These are phyloP conservation scores for Lactarius akahatsu DNA, from an alignment of 768 basidiomycete genomes.

Conservation along the genomic window DNA sequence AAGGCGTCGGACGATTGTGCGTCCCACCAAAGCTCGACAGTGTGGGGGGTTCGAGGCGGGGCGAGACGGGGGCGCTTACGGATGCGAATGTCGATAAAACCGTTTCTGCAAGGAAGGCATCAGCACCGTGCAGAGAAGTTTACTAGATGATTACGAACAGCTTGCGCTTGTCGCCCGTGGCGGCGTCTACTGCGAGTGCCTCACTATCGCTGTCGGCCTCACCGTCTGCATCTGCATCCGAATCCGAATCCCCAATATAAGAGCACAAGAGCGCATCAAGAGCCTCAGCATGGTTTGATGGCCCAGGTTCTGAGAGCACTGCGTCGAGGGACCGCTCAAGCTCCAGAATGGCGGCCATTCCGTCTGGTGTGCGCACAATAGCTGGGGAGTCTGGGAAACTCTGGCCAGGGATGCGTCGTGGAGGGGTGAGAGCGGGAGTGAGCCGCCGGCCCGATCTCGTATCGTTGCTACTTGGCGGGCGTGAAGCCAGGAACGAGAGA, in stretches of 20 bases:
- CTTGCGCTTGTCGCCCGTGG: constrained; percentile 65
- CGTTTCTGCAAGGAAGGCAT: constrained; percentile 32
- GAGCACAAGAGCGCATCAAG: constrained; percentile 11
- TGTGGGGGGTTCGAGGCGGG: constrained; percentile 20
- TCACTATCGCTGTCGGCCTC: constrained; percentile 35
- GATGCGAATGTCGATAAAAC: constrained; percentile 44
- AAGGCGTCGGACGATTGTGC: constrained; percentile 28
- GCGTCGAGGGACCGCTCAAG: constrained; percentile 54
- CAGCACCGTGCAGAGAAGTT: not conserved
- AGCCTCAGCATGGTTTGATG: constrained; percentile 10
- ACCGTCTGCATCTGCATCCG: constrained; percentile 33
- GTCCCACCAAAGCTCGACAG: constrained; percentile 30
- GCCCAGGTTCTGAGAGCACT: constrained; percentile 25
- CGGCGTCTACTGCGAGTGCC: constrained; percentile 34
- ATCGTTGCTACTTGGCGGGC: constrained; percentile 31
- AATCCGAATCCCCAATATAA: constrained; percentile 28
- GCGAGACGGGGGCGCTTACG: constrained; percentile 61
- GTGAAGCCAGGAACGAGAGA: constrained; percentile 43
- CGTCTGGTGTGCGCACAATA: constrained; percentile 64
- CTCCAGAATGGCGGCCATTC: constrained; percentile 67
- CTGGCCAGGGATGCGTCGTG: constrained; percentile 40
- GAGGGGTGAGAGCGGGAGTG: constrained; percentile 27
- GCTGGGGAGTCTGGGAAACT: constrained; percentile 68
- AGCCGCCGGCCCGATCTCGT: constrained; percentile 18
- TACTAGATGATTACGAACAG: constrained; percentile 36